Conservation (phyloP, 257 asterid species). For the Solanum commersonii region DNA sequence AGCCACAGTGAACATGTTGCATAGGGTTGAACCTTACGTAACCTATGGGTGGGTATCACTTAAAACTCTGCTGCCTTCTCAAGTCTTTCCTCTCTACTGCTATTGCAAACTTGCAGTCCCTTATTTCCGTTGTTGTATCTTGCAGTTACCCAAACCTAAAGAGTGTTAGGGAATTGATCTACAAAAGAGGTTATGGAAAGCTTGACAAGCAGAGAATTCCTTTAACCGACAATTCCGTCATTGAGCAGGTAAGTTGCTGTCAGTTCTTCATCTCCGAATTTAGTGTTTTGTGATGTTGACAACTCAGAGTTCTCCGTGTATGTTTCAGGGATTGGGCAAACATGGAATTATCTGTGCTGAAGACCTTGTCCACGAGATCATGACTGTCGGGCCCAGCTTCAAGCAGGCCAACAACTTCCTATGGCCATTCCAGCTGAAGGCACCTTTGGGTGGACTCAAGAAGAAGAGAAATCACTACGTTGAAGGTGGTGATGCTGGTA, state of each 20-base stretch:
- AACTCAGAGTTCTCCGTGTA: not conserved
- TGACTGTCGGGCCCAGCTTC: constrained; percentile 50
- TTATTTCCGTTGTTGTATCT: not conserved
- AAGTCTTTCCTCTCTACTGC: not conserved
- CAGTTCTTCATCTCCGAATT: not conserved
- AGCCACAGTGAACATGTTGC: constrained; percentile 52
- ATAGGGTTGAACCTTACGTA: constrained; percentile 51
- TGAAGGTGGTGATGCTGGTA: constrained; percentile 61
- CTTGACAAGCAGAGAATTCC: constrained; percentile 42
- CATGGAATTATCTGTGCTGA: constrained; percentile 41
- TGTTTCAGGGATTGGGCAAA: constrained; percentile 31
- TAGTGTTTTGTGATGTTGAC: not conserved
- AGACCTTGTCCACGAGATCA: constrained; percentile 47
- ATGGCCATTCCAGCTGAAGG: constrained; percentile 57
- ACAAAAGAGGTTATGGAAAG: constrained; percentile 47
- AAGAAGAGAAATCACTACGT: constrained; percentile 59
- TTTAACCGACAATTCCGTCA: constrained; percentile 38
- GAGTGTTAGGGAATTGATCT: constrained; percentile 39
- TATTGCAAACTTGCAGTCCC: not conserved
- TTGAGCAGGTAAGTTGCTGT: constrained; percentile 28
- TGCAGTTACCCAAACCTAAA: constrained; percentile 45
- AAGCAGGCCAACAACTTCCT: constrained; percentile 50
- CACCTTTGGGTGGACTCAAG: constrained; percentile 54
- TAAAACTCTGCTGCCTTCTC: not conserved
- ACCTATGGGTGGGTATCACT: constrained; percentile 34